A percentile compares a stretch with the other conserved stretches of the same genome.
Evolutionary conservation across 176 grass and related monocot genomes (phyloP).

Genomic region (Eremochloa ophiuroides): DNA sequence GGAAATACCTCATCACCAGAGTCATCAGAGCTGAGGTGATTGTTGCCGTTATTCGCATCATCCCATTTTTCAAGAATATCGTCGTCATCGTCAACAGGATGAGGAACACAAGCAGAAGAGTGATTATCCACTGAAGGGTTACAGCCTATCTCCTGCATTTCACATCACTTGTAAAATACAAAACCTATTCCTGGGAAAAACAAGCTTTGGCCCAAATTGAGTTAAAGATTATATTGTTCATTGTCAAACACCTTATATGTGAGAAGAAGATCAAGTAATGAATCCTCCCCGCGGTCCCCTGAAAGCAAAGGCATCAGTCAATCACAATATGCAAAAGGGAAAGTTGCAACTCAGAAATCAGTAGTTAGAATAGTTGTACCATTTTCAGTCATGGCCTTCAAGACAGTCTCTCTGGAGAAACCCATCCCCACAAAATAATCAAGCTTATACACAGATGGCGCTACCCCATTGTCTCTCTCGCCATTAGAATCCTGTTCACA

Average conservation of each 20-base stretch:
- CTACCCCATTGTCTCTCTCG: background rate
- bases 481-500: slow-evolving; percentile 25
- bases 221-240: background rate
- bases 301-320: slow-evolving; percentile 22
- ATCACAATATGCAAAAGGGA: slow-evolving; percentile 9
- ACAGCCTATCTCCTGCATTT: slow-evolving; percentile 46
- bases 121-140: slow-evolving; percentile 7
- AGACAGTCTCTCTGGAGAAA: slow-evolving; percentile 41
- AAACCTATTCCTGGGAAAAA: background rate
- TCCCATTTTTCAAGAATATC: slow-evolving; percentile 40
- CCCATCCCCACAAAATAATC: slow-evolving; percentile 48
- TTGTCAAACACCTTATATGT: slow-evolving; percentile 46
- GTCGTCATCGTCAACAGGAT: slow-evolving; percentile 2
- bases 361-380: slow-evolving; percentile 20
- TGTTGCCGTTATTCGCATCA: background rate
- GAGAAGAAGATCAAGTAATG: slow-evolving; percentile 59
- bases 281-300: slow-evolving; percentile 55
- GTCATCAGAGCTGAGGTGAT: slow-evolving; percentile 16
- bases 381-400: slow-evolving; percentile 40
- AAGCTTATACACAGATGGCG: slow-evolving; percentile 13
- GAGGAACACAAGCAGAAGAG: slow-evolving; percentile 9
- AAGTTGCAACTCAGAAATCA: background rate
- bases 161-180: slow-evolving; percentile 2
- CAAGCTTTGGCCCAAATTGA: background rate
- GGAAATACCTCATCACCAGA: slow-evolving; percentile 59